phyloP scores from a whole-genome alignment of 805 yeast species.

The Torulaspora gathmanii region DNA sequence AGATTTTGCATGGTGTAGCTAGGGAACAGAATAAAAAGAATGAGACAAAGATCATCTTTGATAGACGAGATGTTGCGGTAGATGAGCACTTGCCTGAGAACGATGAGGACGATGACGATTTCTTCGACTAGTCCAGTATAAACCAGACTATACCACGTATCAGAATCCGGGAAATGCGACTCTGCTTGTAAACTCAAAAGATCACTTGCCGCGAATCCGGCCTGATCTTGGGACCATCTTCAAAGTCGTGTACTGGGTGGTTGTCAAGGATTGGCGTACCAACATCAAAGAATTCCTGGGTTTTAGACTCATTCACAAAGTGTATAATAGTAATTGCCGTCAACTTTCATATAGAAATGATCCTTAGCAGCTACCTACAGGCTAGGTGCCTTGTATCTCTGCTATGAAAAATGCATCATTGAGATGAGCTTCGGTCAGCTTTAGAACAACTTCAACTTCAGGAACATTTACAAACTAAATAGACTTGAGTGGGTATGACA shows the following conservation, averaged over 20 bases:
- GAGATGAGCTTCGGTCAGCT: neutral
- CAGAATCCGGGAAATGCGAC: neutral
- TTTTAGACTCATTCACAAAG: too few species aligned
- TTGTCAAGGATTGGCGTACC: too few species aligned
- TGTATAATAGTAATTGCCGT: neutral
- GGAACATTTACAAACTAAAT: neutral
- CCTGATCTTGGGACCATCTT: too few species aligned
- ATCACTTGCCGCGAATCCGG: neutral
- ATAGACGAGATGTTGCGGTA: slow-evolving; percentile 45
- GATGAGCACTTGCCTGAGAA: slow-evolving; percentile 39
- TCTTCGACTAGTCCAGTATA: slow-evolving; percentile 38
- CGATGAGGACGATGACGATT: slow-evolving; percentile 40
- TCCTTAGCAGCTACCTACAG: neutral
- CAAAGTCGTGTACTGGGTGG: too few species aligned
- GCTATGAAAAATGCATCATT: neutral
- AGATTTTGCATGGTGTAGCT: slow-evolving; percentile 75
- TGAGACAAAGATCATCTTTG: slow-evolving; percentile 61
- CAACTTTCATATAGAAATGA: neutral
- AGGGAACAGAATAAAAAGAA: slow-evolving; percentile 61
- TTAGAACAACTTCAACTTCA: neutral
- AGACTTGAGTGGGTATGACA: neutral
- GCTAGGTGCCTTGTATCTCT: too few species aligned
- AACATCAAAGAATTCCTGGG: too few species aligned
- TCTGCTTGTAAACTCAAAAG: too few species aligned
- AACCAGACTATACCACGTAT: neutral